Evolutionary conservation across 257 asterid genomes (phyloP).

Genomic region (Salvia rosmarinus): DNA sequence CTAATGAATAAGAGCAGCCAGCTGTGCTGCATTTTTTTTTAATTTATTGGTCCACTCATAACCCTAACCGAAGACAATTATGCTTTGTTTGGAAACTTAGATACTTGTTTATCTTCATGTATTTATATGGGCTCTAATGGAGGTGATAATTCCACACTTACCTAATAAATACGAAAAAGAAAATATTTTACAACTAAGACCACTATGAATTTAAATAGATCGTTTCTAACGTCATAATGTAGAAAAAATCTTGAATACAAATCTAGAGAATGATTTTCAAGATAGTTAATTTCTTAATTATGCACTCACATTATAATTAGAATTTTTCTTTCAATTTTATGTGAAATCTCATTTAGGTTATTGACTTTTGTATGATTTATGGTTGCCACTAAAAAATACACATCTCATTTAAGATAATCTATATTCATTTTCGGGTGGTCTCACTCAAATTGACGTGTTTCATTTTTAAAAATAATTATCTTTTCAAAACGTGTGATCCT

Average conservation of each 20-base stretch:
- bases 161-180: background rate
- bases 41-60: conserved; percentile 41
- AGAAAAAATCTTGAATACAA: background rate
- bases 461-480: too few species aligned
- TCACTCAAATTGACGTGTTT: too few species aligned
- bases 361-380: too few species aligned
- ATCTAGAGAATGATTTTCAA: background rate
- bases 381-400: too few species aligned
- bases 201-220: too few species aligned
- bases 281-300: background rate
- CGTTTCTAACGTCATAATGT: too few species aligned
- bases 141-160: background rate
- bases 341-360: too few species aligned
- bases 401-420: too few species aligned
- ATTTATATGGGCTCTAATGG: conserved; percentile 26
- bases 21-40: conserved; percentile 25
- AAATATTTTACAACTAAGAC: background rate
- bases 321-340: too few species aligned
- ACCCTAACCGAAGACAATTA: conserved; percentile 42
- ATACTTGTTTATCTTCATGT: conserved; percentile 34
- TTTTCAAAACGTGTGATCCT: too few species aligned
- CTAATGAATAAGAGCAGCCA: conserved; percentile 4
- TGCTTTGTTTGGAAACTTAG: conserved; percentile 21
- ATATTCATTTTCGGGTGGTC: too few species aligned
- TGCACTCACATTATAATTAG: background rate